Conservation (phyloP, 2,329 filamentous ascomycete species). For the Gnomoniopsis sp. region DNA sequence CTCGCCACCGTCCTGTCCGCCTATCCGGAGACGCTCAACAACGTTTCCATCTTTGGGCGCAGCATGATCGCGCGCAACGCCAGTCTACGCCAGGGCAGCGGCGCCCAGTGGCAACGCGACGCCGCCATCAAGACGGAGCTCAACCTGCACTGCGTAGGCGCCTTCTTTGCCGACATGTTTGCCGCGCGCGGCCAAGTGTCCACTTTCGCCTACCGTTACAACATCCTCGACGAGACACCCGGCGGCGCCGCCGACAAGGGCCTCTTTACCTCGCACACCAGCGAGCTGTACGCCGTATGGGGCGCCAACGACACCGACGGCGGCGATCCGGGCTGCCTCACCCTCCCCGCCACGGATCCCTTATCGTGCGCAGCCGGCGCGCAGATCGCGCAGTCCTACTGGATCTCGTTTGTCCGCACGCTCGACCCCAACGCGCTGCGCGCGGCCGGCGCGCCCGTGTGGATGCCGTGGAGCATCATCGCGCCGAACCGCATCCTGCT, state of each 20-base stretch:
- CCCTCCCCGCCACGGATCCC: slow-evolving; percentile 1
- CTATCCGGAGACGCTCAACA: slow-evolving; percentile 11
- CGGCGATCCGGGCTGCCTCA: slow-evolving; percentile 6
- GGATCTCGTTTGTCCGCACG: slow-evolving; percentile 16
- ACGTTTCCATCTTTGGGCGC: slow-evolving; percentile 7
- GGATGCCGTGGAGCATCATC: slow-evolving; percentile 13
- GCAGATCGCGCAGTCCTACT: slow-evolving; percentile 17
- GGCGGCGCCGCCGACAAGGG: slow-evolving; percentile 10
- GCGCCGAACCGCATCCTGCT: slow-evolving; percentile 6
- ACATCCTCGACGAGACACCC: slow-evolving; percentile 11
- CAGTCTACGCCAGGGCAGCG: slow-evolving; percentile 2
- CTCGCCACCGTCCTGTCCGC: slow-evolving; percentile 1
- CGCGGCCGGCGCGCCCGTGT: slow-evolving; percentile 9
- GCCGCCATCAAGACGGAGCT: slow-evolving; percentile 11
- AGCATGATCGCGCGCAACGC: slow-evolving; percentile 4
- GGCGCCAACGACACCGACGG: slow-evolving; percentile 11
- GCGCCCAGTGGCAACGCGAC: slow-evolving; percentile 9
- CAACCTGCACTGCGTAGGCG: slow-evolving; percentile 3
- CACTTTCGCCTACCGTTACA: slow-evolving; percentile 9
- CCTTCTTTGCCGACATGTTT: slow-evolving; percentile 11
- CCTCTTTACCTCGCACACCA: slow-evolving; percentile 9
- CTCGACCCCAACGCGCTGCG: slow-evolving; percentile 16
- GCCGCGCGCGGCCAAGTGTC: not conserved
- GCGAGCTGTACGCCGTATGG: slow-evolving; percentile 14
- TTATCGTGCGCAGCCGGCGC: slow-evolving; percentile 8